Base-by-base conservation (phyloP, 1,139 yeast species). In the Yamadazyma taylorii region DNA sequence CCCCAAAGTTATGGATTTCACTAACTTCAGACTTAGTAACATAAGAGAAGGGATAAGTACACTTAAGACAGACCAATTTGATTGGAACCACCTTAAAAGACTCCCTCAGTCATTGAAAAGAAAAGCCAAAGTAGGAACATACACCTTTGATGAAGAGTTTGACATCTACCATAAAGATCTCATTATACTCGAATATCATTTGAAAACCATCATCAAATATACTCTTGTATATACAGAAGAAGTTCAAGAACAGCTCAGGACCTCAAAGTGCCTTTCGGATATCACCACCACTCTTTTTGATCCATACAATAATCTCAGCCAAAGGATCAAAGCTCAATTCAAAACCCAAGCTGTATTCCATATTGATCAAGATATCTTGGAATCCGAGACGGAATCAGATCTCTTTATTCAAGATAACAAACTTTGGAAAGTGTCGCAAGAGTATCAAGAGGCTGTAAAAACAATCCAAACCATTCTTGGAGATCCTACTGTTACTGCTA, bases 141-240 rank as follows among this genome's bases (percentile, higher is more conserved):
- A 51, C 26, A 65, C 70, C 0, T 43, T 55, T 7, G 79, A 74
- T 48, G 69, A 63, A 41, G 66, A 61, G 13, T 72, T 69, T 45
- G 69, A 71, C 32, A 42, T 31, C 1, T 42, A 56, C 8, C 43
- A 45, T 6, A 50, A 47, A 33, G 35, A 26, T 12, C 28, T 48
- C 5, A 42, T 39, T 1, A 24, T 38, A 3, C 33, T 40, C 4
- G 52, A 48, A 24, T 42, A 36, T 8, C 36, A 46, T 3, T 30
- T 67, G 13, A 40, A 47, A 5, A 36, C 40, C 1, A 43, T 70
- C 23, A 41, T 52, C 17, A 53, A 53, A 16, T 55, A 57, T 33
- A 32, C 36, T 11, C 36, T 43, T 6, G 33, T 35, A 2, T 57
- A 47, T 34, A 44, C 48, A 1, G 39, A 36, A 8, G 40, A 42